Evolutionary conservation across 2,329 filamentous ascomycete genomes (phyloP).

Genomic region (Thelonectria rubi): DNA sequence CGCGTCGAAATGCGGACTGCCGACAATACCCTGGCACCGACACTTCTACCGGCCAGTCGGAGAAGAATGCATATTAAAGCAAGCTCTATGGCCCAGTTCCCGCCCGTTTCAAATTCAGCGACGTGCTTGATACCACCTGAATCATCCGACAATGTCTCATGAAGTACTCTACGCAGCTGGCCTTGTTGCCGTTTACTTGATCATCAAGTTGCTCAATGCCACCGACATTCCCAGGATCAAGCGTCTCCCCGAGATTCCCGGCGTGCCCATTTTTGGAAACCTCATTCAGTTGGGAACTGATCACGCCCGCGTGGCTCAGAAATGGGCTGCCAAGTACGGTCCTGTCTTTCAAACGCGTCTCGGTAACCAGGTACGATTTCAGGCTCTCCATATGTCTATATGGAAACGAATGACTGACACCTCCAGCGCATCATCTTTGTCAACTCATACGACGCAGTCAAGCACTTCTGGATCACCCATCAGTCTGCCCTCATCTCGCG

Average conservation of each 20-base stretch:
- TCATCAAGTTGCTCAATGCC: slow-evolving; percentile 48
- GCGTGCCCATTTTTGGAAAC: slow-evolving; percentile 70
- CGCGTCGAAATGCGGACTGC: neutral
- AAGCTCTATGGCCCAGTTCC: neutral
- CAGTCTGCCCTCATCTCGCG: slow-evolving; percentile 81
- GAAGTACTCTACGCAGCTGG: slow-evolving; percentile 19
- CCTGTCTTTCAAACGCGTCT: slow-evolving; percentile 73
- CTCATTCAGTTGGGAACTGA: slow-evolving; percentile 67
- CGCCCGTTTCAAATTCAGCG: neutral
- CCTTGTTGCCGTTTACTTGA: slow-evolving; percentile 29
- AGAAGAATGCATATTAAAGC: slow-evolving; percentile 3
- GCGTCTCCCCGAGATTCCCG: slow-evolving; percentile 68
- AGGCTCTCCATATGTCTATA: neutral
- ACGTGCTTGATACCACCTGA: neutral
- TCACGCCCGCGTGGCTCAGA: slow-evolving; percentile 63
- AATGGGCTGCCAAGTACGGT: slow-evolving; percentile 69
- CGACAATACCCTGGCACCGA: neutral
- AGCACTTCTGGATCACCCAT: slow-evolving; percentile 79
- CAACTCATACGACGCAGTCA: slow-evolving; percentile 79
- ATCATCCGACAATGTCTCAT: slow-evolving; percentile 13
- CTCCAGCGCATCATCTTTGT: slow-evolving; percentile 75
- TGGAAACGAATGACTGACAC: neutral
- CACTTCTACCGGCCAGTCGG: neutral
- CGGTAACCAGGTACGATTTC: slow-evolving; percentile 67
- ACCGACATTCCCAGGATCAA: slow-evolving; percentile 70